A percentile compares a stretch with the other conserved stretches of the same genome.
phyloP scores from a whole-genome alignment of 306 rosid genomes.

The Senna siamea region DNA sequence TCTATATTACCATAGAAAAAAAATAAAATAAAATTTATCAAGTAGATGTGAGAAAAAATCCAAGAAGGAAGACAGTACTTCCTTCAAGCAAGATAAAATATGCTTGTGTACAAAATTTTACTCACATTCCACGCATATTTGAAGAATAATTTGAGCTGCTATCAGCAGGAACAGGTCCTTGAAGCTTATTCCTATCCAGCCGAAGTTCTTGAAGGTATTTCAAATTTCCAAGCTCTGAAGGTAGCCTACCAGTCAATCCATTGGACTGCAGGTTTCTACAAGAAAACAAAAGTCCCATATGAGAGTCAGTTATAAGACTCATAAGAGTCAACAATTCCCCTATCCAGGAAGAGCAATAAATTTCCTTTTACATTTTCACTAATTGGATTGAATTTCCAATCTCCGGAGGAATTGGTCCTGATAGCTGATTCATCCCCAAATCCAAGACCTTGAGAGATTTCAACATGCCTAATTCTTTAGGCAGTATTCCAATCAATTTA shows the following conservation, averaged over 20 bases:
- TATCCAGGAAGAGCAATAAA: slow-evolving; percentile 15
- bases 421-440: slow-evolving; percentile 80
- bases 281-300: slow-evolving; percentile 33
- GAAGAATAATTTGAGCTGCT: slow-evolving; percentile 47
- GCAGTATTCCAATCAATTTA: slow-evolving; percentile 80
- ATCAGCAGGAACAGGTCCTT: slow-evolving; percentile 70
- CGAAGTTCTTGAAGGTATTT: slow-evolving; percentile 72
- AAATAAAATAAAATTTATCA: too few relatives aligned
- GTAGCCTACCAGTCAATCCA: slow-evolving; percentile 80
- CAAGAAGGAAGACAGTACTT: slow-evolving; percentile 19
- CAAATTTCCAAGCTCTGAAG: slow-evolving; percentile 77
- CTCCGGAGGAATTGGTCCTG: slow-evolving; percentile 89
- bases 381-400: slow-evolving; percentile 66
- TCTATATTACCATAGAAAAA: not conserved
- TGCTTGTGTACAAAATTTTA: slow-evolving; percentile 10
- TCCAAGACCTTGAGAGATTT: slow-evolving; percentile 74
- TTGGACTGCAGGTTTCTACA: slow-evolving; percentile 86
- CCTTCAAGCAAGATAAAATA: not conserved
- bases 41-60: not conserved
- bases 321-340: slow-evolving; percentile 19
- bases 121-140: slow-evolving; percentile 65
- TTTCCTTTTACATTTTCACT: slow-evolving; percentile 68
- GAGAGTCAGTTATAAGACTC: slow-evolving; percentile 19
- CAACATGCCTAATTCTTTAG: slow-evolving; percentile 78
- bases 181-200: slow-evolving; percentile 88